phyloP scores from a whole-genome alignment of 495 filamentous ascomycete species.

The Podospora appendiculata region DNA sequence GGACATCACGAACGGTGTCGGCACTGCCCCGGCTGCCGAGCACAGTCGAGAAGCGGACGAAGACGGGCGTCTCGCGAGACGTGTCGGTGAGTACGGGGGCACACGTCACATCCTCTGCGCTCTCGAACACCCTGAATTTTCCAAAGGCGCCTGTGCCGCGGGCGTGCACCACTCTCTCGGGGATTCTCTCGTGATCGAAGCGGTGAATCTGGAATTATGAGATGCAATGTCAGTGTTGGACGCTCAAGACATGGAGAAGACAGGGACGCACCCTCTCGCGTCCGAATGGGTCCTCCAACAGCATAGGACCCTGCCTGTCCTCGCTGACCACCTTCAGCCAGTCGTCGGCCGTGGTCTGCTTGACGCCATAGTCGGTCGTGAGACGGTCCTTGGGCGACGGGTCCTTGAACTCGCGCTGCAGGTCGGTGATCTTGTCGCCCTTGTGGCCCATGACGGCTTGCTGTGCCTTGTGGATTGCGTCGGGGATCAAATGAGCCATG shows the following conservation, averaged over 20 bases:
- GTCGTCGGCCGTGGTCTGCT: conserved; percentile 65
- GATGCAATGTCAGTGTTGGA: not conserved
- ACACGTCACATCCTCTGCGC: conserved; percentile 57
- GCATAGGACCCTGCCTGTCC: conserved; percentile 55
- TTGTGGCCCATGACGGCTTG: conserved; percentile 22
- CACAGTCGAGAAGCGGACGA: conserved; percentile 78
- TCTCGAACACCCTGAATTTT: conserved; percentile 67
- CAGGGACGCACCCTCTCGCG: conserved; percentile 60
- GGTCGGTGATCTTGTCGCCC: conserved; percentile 33
- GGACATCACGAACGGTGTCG: conserved; percentile 75
- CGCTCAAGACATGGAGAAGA: not conserved
- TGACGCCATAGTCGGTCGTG: conserved; percentile 74
- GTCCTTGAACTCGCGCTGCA: conserved; percentile 28
- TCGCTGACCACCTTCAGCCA: conserved; percentile 63
- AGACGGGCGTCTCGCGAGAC: conserved; percentile 68
- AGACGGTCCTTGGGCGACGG: conserved; percentile 30
- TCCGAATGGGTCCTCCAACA: conserved; percentile 78
- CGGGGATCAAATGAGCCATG: conserved; percentile 13
- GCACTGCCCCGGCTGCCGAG: conserved; percentile 69
- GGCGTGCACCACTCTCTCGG: conserved; percentile 84
- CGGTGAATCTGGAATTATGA: conserved; percentile 51
- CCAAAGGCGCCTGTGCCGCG: conserved; percentile 80
- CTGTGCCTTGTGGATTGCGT: conserved; percentile 18
- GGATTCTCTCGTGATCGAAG: conserved; percentile 85
- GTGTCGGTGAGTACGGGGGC: conserved; percentile 77